Conservation (phyloP, 1,284 basidiomycete species). For the Sutorius eximius region DNA sequence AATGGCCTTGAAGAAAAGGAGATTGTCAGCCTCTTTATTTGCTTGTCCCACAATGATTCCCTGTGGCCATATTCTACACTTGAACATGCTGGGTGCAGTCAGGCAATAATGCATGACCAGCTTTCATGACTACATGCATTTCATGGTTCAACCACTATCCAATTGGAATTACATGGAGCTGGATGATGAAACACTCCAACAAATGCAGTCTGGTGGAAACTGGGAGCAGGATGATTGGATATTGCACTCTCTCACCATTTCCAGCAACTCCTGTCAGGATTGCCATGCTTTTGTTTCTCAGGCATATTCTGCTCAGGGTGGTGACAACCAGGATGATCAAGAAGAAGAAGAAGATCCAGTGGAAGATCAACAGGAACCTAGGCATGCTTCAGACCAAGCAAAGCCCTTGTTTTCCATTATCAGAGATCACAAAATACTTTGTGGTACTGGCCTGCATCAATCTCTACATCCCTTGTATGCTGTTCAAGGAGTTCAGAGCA, state of each 20-base stretch:
- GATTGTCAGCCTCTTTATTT: background rate
- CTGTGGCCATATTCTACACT: constrained; percentile 5
- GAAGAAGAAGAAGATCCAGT: too few relatives aligned
- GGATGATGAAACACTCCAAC: background rate
- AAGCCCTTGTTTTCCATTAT: too few relatives aligned
- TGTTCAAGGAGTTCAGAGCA: too few relatives aligned
- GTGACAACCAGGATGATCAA: background rate
- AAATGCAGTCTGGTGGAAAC: constrained; percentile 5
- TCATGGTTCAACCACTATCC: background rate
- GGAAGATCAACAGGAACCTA: too few relatives aligned
- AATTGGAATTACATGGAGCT: constrained; percentile 2
- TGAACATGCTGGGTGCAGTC: constrained; percentile 2
- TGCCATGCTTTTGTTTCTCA: background rate
- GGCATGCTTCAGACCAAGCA: too few relatives aligned
- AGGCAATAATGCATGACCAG: background rate
- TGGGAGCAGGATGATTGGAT: background rate
- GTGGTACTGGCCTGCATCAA: too few relatives aligned
- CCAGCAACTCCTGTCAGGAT: background rate
- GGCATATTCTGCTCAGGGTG: background rate
- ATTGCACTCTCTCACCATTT: background rate
- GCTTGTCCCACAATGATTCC: background rate
- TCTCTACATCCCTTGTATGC: too few relatives aligned
- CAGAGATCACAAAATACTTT: too few relatives aligned
- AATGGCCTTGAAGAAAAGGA: background rate
- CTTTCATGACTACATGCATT: constrained; percentile 6